A percentile compares a stretch with the other conserved stretches of the same genome.
Evolutionary conservation across 148 eudicot genomes (phyloP).

Genomic region (Amaranthus palmeri): DNA sequence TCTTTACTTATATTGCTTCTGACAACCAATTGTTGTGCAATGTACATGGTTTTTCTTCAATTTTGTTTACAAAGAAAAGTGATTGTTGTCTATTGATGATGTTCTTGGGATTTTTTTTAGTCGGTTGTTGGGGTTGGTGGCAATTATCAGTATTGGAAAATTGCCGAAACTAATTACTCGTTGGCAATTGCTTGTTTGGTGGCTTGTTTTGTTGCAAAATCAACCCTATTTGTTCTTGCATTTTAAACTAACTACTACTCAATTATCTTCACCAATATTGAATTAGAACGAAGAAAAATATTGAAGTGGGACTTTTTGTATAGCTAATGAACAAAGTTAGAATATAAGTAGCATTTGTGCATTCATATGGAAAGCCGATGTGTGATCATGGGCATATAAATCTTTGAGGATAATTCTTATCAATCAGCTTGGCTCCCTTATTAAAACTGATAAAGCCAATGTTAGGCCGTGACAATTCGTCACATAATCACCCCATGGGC

Average conservation of each 20-base stretch:
- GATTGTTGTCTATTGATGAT: not conserved
- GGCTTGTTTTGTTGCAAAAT: not conserved
- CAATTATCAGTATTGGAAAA: not conserved
- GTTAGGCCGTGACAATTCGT: too few species aligned
- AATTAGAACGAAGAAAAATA: too few species aligned
- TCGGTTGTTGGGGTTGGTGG: not conserved
- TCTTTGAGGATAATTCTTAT: too few species aligned
- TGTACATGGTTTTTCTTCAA: not conserved
- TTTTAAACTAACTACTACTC: not conserved
- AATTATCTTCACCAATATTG: not conserved
- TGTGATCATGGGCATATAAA: not conserved
- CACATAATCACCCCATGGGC: too few species aligned
- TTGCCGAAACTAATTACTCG: not conserved
- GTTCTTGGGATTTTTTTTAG: not conserved
- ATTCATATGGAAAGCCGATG: too few species aligned
- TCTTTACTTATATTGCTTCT: too few species aligned
- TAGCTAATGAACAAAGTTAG: not conserved
- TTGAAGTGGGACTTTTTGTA: not conserved
- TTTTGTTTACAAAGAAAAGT: not conserved
- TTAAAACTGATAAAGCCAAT: too few species aligned
- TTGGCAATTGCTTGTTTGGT: constrained; percentile 1
- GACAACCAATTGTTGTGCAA: too few species aligned
- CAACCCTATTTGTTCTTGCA: not conserved
- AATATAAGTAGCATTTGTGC: not conserved
- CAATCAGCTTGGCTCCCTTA: too few species aligned